phyloP scores from a whole-genome alignment of 345 rosid genomes.

The Passiflora organensis region DNA sequence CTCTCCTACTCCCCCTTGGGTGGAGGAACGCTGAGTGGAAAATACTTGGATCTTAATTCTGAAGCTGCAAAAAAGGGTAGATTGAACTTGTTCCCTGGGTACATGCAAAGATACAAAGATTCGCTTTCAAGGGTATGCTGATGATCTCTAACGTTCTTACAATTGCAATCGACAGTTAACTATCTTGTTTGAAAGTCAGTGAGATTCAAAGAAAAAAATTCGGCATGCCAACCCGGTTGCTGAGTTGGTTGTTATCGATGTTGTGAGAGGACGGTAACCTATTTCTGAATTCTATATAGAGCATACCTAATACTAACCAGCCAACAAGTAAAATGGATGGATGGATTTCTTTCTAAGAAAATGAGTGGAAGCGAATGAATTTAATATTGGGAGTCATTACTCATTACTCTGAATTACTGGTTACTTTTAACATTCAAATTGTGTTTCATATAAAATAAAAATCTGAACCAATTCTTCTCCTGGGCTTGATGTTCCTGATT shows the following conservation, averaged over 20 bases:
- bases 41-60: slow-evolving; percentile 50
- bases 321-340: too few species aligned
- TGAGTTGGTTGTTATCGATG: background rate
- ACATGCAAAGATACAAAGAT: slow-evolving; percentile 76
- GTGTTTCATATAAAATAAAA: background rate
- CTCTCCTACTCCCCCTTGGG: slow-evolving; percentile 82
- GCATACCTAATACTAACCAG: too few species aligned
- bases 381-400: too few species aligned
- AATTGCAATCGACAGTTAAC: background rate
- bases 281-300: too few species aligned
- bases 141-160: background rate
- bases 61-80: slow-evolving; percentile 74
- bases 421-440: too few species aligned
- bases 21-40: slow-evolving; percentile 70
- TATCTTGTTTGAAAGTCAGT: background rate
- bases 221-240: background rate
- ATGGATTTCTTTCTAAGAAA: too few species aligned
- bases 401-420: background rate
- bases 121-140: slow-evolving; percentile 61
- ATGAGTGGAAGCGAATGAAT: too few species aligned
- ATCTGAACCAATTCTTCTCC: background rate
- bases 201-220: background rate
- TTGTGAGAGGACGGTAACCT: background rate
- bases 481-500: background rate
- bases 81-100: slow-evolving; percentile 75